These are phyloP conservation scores for Ulmus americana DNA, from an alignment of 331 rosid species.

Conservation along the genomic window DNA sequence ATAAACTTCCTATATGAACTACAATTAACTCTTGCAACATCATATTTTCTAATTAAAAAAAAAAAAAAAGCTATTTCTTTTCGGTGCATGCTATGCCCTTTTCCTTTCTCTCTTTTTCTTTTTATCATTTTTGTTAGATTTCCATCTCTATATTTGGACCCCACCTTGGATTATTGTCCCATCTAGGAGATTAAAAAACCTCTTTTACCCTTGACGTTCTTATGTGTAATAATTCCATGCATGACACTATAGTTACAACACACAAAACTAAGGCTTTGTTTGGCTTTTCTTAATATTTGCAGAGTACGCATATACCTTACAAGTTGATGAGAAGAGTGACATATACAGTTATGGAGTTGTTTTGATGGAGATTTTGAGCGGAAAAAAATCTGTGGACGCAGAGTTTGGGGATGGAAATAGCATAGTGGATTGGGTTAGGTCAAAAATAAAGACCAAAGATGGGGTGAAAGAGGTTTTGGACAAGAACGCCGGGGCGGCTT, in stretches of 20 bases:
- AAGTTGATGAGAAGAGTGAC: slow-evolving; percentile 95
- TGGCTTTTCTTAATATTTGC: slow-evolving; percentile 14
- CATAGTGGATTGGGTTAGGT: slow-evolving; percentile 79
- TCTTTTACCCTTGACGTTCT: neutral
- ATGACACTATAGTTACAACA: neutral
- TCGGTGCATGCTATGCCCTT: slow-evolving; percentile 3
- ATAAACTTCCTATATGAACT: no score
- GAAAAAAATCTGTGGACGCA: slow-evolving; percentile 54
- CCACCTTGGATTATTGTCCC: slow-evolving; percentile 2
- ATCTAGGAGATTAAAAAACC: neutral
- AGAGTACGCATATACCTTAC: slow-evolving; percentile 89
- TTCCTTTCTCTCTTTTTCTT: neutral
- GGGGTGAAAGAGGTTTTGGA: slow-evolving; percentile 53
- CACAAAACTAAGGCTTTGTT: neutral
- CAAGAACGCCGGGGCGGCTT: slow-evolving; percentile 62
- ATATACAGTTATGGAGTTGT: slow-evolving; percentile 89
- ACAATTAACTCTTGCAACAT: no score
- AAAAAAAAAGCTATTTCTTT: neutral
- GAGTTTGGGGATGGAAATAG: slow-evolving; percentile 89
- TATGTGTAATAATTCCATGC: neutral
- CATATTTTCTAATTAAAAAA: no score
- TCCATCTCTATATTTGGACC: neutral
- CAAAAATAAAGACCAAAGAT: slow-evolving; percentile 50
- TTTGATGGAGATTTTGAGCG: slow-evolving; percentile 69
- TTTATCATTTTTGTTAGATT: neutral